These are phyloP conservation scores for Urtica urens DNA, from an alignment of 306 rosid species.

Conservation along the genomic window DNA sequence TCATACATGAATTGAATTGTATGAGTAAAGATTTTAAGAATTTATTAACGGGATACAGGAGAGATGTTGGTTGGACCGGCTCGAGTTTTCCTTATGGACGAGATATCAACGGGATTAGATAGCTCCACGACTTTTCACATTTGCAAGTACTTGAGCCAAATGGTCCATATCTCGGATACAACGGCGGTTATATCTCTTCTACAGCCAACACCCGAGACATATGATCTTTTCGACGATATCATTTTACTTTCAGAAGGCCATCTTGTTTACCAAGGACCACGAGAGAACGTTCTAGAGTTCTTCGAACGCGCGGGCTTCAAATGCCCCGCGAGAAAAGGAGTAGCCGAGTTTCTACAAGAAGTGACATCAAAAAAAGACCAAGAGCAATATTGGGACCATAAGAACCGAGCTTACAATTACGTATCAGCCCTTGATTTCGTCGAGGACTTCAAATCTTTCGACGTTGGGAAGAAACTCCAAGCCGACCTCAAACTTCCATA, in stretches of 20 bases:
- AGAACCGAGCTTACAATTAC: conserved; percentile 17
- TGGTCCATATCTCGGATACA: conserved; percentile 21
- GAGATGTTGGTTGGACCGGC: conserved; percentile 39
- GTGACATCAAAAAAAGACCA: conserved; percentile 41
- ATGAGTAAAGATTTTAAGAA: too few species aligned
- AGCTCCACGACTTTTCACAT: conserved; percentile 41
- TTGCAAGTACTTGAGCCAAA: conserved; percentile 30
- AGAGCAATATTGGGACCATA: conserved; percentile 26
- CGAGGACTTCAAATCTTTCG: conserved; percentile 24
- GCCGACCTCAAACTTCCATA: conserved; percentile 22
- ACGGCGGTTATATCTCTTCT: conserved; percentile 32
- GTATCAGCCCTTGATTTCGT: conserved; percentile 19
- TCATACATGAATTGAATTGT: too few species aligned
- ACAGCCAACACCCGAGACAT: conserved; percentile 44
- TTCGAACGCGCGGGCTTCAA: conserved; percentile 29
- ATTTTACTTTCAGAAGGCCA: conserved; percentile 33
- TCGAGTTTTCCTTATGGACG: conserved; percentile 34
- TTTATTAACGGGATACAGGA: conserved; percentile 8
- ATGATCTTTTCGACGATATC: conserved; percentile 31
- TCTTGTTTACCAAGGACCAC: conserved; percentile 37
- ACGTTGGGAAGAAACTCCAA: conserved; percentile 17
- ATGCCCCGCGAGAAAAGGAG: conserved; percentile 35
- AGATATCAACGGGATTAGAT: conserved; percentile 39
- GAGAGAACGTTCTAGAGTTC: conserved; percentile 25
- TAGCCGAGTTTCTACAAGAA: conserved; percentile 40